These are phyloP conservation scores for Sporobolomyces pararoseus DNA, from an alignment of 768 basidiomycete genomes.

Conservation along the genomic window DNA sequence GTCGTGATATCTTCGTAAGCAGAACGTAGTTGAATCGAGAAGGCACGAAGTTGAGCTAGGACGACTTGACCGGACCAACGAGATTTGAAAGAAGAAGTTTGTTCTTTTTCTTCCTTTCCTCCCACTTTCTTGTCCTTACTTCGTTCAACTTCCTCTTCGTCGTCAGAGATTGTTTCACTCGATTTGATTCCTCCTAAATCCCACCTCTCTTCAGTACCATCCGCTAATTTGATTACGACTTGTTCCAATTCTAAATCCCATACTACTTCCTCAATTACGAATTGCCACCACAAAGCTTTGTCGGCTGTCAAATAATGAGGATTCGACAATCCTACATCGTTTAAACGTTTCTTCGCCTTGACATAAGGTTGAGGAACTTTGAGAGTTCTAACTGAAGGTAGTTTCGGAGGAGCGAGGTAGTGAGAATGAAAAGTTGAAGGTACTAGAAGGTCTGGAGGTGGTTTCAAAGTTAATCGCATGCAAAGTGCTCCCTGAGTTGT, in stretches of 20 bases:
- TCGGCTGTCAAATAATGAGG: neutral
- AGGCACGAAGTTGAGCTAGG: neutral
- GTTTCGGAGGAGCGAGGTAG: neutral
- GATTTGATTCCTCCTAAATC: conserved; percentile 3
- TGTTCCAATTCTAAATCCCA: conserved; percentile 27
- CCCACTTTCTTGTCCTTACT: too few species aligned
- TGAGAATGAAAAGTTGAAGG: conserved; percentile 16
- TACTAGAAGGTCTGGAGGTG: conserved; percentile 9
- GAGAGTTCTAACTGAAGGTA: neutral
- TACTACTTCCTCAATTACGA: conserved; percentile 9
- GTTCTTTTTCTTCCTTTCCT: neutral
- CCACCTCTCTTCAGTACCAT: conserved; percentile 31
- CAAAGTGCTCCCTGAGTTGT: neutral
- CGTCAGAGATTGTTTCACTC: neutral
- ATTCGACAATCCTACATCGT: neutral
- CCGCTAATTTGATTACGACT: conserved; percentile 16
- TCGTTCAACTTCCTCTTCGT: neutral
- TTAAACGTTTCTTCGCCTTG: neutral
- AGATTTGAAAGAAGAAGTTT: neutral
- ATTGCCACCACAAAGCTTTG: conserved; percentile 15
- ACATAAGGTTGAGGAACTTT: neutral
- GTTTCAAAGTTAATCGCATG: conserved; percentile 24
- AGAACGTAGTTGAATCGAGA: conserved; percentile 26
- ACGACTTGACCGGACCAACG: conserved; percentile 1
- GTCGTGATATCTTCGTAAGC: conserved; percentile 39